Evolutionary conservation across 1,284 basidiomycete species (phyloP).

Genomic region (Malassezia japonica): DNA sequence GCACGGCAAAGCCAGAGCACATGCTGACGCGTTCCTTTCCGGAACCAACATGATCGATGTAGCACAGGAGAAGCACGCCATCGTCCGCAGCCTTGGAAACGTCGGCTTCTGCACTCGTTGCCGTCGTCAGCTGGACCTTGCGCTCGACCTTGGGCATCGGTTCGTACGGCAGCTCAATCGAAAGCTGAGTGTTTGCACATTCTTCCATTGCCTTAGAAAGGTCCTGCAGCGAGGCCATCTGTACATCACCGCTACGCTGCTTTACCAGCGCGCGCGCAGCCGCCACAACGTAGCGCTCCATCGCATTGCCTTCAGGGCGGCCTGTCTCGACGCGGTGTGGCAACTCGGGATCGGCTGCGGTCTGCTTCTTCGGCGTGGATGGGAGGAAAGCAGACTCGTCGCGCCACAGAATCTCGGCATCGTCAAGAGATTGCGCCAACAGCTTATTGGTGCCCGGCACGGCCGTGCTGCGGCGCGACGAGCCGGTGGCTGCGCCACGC

Average conservation of each 20-base stretch:
- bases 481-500: conserved; percentile 24
- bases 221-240: background rate
- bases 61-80: conserved; percentile 57
- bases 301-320: background rate
- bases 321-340: background rate
- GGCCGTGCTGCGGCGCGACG: background rate
- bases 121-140: conserved; percentile 27
- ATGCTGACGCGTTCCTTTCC: conserved; percentile 55
- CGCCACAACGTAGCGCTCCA: conserved; percentile 2
- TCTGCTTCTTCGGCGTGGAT: background rate
- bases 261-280: background rate
- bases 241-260: background rate
- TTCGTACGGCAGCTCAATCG: conserved; percentile 43
- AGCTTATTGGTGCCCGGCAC: background rate
- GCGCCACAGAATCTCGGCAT: background rate
- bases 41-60: conserved; percentile 50
- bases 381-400: background rate
- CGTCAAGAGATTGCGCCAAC: background rate
- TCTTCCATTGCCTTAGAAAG: background rate
- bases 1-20: conserved; percentile 59
- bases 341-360: background rate
- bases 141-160: conserved; percentile 25
- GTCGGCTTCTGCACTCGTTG: conserved; percentile 26
- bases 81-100: conserved; percentile 42
- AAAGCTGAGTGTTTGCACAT: conserved; percentile 19